Percentiles rank a stretch among this genome's conserved stretches.
These are phyloP conservation scores for Boletellus emodensis DNA, from an alignment of 768 basidiomycete genomes.

Conservation along the genomic window DNA sequence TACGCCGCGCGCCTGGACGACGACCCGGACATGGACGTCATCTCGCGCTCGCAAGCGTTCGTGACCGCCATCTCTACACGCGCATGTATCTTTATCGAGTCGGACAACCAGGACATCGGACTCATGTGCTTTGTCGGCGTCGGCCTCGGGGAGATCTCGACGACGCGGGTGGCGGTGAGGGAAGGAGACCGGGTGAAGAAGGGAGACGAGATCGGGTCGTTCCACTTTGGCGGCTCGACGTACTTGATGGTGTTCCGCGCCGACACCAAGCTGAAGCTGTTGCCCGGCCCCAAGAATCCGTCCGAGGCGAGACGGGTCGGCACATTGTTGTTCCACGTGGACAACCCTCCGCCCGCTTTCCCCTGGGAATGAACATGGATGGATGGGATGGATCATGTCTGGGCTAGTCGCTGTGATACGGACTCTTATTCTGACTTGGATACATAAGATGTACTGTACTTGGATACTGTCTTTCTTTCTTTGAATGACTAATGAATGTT, in stretches of 20 bases:
- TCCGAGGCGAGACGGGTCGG: conserved; percentile 13
- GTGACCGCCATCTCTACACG: conserved; percentile 50
- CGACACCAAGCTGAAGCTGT: conserved; percentile 21
- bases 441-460: no score
- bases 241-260: conserved; percentile 44
- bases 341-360: not conserved
- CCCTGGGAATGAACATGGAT: not conserved
- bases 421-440: no score
- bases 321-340: conserved; percentile 18
- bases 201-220: conserved; percentile 57
- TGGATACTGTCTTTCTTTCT: no score
- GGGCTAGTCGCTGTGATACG: no score
- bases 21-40: conserved; percentile 24
- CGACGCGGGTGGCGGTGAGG: conserved; percentile 48
- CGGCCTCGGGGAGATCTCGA: conserved; percentile 62
- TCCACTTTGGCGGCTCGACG: conserved; percentile 62
- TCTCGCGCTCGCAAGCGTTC: conserved; percentile 30
- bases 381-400: no score
- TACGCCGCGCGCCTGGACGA: conserved; percentile 37
- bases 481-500: no score
- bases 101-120: conserved; percentile 51
- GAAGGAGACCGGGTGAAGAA: conserved; percentile 42
- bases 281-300: conserved; percentile 7
- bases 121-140: conserved; percentile 56
- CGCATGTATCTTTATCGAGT: conserved; percentile 54